Conservation (phyloP, 164 flowering plant genomes). For the Aristolochia contorta region DNA sequence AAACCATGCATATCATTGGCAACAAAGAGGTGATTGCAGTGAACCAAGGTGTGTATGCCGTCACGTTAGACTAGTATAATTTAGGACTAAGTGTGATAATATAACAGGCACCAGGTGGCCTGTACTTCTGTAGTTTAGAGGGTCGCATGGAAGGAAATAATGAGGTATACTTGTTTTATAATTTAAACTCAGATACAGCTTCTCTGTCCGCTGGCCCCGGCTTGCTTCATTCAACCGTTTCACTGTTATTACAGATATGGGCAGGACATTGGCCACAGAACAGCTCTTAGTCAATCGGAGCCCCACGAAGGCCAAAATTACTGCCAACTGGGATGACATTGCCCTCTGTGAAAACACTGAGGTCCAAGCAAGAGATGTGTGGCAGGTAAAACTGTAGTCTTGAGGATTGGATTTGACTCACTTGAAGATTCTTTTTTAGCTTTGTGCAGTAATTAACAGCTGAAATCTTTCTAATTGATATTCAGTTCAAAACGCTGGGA, state of each 20-base stretch:
- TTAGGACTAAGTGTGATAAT: not conserved
- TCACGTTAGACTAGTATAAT: not conserved
- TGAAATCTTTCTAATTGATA: not conserved
- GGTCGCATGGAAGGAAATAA: slow-evolving; percentile 42
- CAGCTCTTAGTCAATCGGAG: slow-evolving; percentile 62
- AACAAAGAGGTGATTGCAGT: slow-evolving; percentile 76
- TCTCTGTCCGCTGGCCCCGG: not conserved
- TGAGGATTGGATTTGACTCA: not conserved
- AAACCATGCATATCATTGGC: slow-evolving; percentile 51
- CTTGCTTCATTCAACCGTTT: not conserved
- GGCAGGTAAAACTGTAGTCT: slow-evolving; percentile 34
- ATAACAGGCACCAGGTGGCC: too few species aligned
- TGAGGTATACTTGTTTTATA: slow-evolving; percentile 38
- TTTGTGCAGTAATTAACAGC: not conserved
- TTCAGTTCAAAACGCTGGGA: slow-evolving; percentile 4
- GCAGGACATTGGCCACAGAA: slow-evolving; percentile 65
- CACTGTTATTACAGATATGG: slow-evolving; percentile 46
- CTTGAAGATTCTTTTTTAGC: not conserved
- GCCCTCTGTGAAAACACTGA: slow-evolving; percentile 30
- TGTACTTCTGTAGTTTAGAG: slow-evolving; percentile 10
- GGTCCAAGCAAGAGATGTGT: slow-evolving; percentile 49
- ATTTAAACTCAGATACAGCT: not conserved
- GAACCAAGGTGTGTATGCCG: slow-evolving; percentile 47
- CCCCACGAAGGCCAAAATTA: slow-evolving; percentile 29
- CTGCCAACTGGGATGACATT: slow-evolving; percentile 46